Evolutionary conservation across 2,329 filamentous ascomycete genomes (phyloP), one percentile per base, ranked within the genome.

Genomic region (Beauveria australis): DNA sequence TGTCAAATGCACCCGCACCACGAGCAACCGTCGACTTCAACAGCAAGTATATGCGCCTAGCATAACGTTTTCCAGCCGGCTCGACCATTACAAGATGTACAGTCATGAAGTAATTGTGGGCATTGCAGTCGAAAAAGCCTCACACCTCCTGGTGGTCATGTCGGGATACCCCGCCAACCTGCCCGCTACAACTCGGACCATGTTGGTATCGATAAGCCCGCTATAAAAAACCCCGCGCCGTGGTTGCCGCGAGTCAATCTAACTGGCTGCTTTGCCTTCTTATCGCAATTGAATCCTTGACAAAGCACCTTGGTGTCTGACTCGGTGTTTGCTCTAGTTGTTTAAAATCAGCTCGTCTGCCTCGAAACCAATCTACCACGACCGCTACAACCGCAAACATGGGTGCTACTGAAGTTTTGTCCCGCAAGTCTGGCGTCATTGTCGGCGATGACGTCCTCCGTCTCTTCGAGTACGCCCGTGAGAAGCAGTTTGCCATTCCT

Each of bases 391-490:
- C 64, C 66, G 67, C 69, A 69, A 74, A 55, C 56, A 76, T 76
- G 74, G 73, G 73, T 70, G 69, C 58, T 61, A 68, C 67, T 60
- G 73, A 75, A 66, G 76, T 78, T 65, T 73, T 81, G 65, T 79
- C 75, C 72, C 76, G 79, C 67, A 81, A 81, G 76, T 69, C 78
- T 64, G 79, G 79, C 66, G 79, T 81, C 73, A 80, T 81, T 71
- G 78, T 80, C 65, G 79, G 79, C 67, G 78, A 81, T 67, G 79
- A 81, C 69, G 79, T 81, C 64, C 73, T 79, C 62, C 76, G 75
- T 69, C 89, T 96, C 72, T 96, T 97, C 81, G 84, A 92, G 78
- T 91, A 97, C 77, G 90, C 90, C 68, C 89, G 92, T 75, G 84
- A 94, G 81, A 84, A 96, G 73, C 80, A 88, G 66, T 96, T 92